Percentiles rank a stretch among this genome's conserved stretches.
Conservation (phyloP, 148 eudicot genomes). For the Nepenthes mirabilis region DNA sequence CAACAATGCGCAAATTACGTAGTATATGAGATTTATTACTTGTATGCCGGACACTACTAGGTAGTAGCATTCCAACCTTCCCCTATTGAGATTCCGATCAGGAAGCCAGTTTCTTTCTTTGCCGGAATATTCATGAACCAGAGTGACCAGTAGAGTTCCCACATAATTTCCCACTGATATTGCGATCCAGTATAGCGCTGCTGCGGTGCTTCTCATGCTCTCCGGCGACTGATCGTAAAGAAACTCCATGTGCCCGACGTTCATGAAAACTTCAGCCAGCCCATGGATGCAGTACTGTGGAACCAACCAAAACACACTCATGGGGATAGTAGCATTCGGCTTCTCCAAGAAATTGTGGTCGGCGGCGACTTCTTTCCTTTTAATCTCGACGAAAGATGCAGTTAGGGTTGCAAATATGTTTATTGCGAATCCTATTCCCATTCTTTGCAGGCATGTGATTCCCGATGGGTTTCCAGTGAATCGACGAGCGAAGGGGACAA, state of each 20-base stretch:
- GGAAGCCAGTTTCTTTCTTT: slow-evolving; percentile 32
- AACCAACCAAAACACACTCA: slow-evolving; percentile 45
- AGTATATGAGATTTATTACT: slow-evolving; percentile 27
- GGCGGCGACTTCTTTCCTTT: slow-evolving; percentile 33
- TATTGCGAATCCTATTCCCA: slow-evolving; percentile 39
- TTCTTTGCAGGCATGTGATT: slow-evolving; percentile 41
- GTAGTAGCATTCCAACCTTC: slow-evolving; percentile 28
- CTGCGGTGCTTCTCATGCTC: slow-evolving; percentile 45
- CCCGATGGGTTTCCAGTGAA: slow-evolving; percentile 42
- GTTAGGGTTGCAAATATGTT: slow-evolving; percentile 31
- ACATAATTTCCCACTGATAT: slow-evolving; percentile 33
- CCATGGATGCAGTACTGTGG: slow-evolving; percentile 42
- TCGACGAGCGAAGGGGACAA: slow-evolving; percentile 35
- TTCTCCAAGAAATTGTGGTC: slow-evolving; percentile 24
- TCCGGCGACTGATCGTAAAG: slow-evolving; percentile 50
- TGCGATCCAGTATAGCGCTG: slow-evolving; percentile 31
- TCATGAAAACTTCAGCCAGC: slow-evolving; percentile 29
- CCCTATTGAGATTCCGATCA: slow-evolving; percentile 30
- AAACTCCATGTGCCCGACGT: slow-evolving; percentile 42
- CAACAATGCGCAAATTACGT: slow-evolving; percentile 19
- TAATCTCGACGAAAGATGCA: slow-evolving; percentile 33
- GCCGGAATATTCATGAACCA: slow-evolving; percentile 34
- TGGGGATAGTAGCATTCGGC: slow-evolving; percentile 29
- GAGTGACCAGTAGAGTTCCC: slow-evolving; percentile 36
- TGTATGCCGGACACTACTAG: slow-evolving; percentile 30